Percentiles rank a stretch among this genome's conserved stretches.
These are phyloP conservation scores for Pleurostoma richardsiae DNA, from an alignment of 2,329 filamentous ascomycete species.

Conservation along the genomic window DNA sequence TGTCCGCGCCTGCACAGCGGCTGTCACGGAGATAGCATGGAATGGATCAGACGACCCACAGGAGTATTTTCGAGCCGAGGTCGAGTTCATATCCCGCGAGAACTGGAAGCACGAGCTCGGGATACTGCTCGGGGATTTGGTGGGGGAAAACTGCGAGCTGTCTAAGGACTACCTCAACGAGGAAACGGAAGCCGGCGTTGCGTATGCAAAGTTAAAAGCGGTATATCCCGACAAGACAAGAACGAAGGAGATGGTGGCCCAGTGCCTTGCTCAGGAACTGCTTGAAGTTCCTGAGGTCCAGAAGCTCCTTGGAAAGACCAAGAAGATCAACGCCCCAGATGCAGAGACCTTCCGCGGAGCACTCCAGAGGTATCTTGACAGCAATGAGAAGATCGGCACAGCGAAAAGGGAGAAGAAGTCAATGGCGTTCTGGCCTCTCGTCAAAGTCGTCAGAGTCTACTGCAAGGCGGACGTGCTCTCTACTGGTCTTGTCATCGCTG, in stretches of 20 bases:
- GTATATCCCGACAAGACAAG: constrained; percentile 33
- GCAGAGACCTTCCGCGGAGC: constrained; percentile 34
- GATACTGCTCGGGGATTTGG: constrained; percentile 41
- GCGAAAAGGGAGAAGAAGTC: constrained; percentile 14
- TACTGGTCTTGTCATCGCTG: constrained; percentile 28
- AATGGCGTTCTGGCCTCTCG: constrained; percentile 41
- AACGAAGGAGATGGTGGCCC: constrained; percentile 32
- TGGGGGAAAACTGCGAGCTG: constrained; percentile 29
- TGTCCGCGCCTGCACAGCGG: constrained; percentile 58
- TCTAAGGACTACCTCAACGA: constrained; percentile 13
- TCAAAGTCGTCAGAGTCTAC: constrained; percentile 41
- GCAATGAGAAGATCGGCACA: constrained; percentile 38
- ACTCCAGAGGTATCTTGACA: constrained; percentile 48
- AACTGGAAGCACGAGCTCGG: constrained; percentile 50
- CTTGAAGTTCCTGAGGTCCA: constrained; percentile 31
- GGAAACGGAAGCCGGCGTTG: constrained; percentile 30
- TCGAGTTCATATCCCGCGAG: constrained; percentile 48
- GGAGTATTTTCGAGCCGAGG: constrained; percentile 42
- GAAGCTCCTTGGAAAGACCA: constrained; percentile 39
- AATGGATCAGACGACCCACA: constrained; percentile 36
- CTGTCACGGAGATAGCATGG: constrained; percentile 55
- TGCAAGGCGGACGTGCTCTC: constrained; percentile 25
- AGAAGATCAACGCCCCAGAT: constrained; percentile 28
- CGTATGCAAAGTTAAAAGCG: constrained; percentile 44
- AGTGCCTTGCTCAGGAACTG: constrained; percentile 31